phyloP scores from a whole-genome alignment of 1,284 basidiomycete genomes.

The Veloboletus limbatus region DNA sequence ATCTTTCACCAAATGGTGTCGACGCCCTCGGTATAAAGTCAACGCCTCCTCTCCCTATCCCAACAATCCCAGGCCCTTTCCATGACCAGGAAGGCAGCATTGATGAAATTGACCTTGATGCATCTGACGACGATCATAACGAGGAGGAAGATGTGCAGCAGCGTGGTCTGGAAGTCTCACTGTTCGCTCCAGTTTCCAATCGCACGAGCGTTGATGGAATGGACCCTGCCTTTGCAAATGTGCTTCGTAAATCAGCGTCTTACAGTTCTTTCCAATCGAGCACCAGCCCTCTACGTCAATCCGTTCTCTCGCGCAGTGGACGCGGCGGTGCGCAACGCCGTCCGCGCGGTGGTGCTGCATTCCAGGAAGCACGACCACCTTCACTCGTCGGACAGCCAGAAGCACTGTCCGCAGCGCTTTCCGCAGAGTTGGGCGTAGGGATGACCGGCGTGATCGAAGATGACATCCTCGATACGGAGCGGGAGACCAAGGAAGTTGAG shows the following conservation, averaged over 20 bases:
- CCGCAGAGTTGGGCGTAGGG: slow-evolving; percentile 58
- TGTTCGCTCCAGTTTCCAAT: slow-evolving; percentile 45
- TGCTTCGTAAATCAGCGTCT: slow-evolving; percentile 61
- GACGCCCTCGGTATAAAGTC: slow-evolving; percentile 31
- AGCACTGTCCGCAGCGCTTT: slow-evolving; percentile 47
- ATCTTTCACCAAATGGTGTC: slow-evolving; percentile 50
- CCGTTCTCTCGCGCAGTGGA: slow-evolving; percentile 47
- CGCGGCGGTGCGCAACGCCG: slow-evolving; percentile 53
- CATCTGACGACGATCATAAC: slow-evolving; percentile 40
- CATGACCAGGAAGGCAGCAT: slow-evolving; percentile 36
- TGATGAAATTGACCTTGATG: slow-evolving; percentile 32
- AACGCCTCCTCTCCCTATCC: slow-evolving; percentile 49
- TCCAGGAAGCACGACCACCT: slow-evolving; percentile 61
- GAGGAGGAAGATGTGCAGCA: slow-evolving; percentile 37
- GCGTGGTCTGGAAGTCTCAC: slow-evolving; percentile 39
- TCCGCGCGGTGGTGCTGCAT: slow-evolving; percentile 59
- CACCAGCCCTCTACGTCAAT: slow-evolving; percentile 55
- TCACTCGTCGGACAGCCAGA: slow-evolving; percentile 69
- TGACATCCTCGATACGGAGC: slow-evolving; percentile 44
- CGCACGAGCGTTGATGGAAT: slow-evolving; percentile 75
- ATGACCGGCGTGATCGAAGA: slow-evolving; percentile 43
- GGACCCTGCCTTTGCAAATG: slow-evolving; percentile 79
- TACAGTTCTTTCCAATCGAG: slow-evolving; percentile 48
- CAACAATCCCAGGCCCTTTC: slow-evolving; percentile 45
- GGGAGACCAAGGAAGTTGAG: slow-evolving; percentile 57